Base-by-base conservation (phyloP, 305 asterid genomes). In the Solanum chacoense region DNA sequence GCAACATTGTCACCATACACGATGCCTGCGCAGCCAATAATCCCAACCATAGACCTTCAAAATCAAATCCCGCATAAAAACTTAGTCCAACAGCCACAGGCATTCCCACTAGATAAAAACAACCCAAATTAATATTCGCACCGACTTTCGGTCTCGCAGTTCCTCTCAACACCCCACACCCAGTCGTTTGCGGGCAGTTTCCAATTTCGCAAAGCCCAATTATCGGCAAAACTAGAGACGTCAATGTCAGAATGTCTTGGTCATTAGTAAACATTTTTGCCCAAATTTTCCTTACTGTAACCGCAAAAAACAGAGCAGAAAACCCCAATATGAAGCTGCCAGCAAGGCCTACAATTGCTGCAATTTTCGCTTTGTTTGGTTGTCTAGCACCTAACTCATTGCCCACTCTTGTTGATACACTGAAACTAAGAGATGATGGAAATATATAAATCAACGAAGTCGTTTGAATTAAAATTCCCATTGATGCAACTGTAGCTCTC, bases 191-290 rank as follows among this genome's bases (percentile, higher is more conserved):
- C 0, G 93, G 93, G 85, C 93, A 92, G 88, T 92, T 93, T 1
- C 94, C 94, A 1, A 93, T 88, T 88, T 93, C 93, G n/a, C 94
- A 92, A 1, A 93, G 90, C 12, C 94, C 93, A 20, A 93, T 92
- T 45, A 93, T 87, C 4, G 94, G 94, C 86, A 93, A 74, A 31
- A 93, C 92, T 2, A 90, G 59, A 8, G 93, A 86, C 4, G 93
- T 91, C 37, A 91, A 18, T 29, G 92, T 89, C 1, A 91, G 18
- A 11, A 93, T 91, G 22, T 93, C 93, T 75, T 63, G 29, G 31
- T 93, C 94, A 0, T 84, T 20, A 0, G 93, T 93, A 77, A 93
- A 93, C 91, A 91, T 89, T 37, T 67, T 88, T 20, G 93, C 93
- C 94, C 94, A 93, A 45, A 81, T 34, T 5, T 87, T 89, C 29